A percentile compares a stretch with the other conserved stretches of the same genome.
phyloP scores from a whole-genome alignment of 2,329 filamentous ascomycete genomes.

The Penicillium olsonii region DNA sequence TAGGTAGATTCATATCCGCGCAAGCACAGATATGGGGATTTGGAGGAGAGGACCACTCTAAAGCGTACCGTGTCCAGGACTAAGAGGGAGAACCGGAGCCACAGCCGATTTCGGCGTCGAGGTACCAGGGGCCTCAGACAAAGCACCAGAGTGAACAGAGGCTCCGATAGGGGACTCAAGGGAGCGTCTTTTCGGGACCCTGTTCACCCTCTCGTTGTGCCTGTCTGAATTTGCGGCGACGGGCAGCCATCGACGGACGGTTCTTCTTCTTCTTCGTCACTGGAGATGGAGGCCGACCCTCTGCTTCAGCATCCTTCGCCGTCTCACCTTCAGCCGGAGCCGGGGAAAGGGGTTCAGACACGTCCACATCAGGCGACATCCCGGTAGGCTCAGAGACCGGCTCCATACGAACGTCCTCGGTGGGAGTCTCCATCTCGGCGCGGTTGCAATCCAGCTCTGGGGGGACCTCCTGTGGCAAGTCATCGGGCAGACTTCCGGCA shows the following conservation, averaged over 20 bases:
- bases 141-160: slow-evolving; percentile 3
- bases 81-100: slow-evolving; percentile 3
- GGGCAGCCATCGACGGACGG: slow-evolving; percentile 4
- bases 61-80: not conserved
- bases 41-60: slow-evolving; percentile 4
- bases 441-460: not conserved
- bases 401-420: not conserved
- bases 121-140: not conserved
- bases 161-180: not conserved
- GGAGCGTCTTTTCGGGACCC: not conserved
- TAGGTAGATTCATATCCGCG: not conserved
- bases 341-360: not conserved
- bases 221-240: not conserved
- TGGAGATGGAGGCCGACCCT: not conserved
- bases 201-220: not conserved
- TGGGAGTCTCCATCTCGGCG: not conserved
- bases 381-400: not conserved
- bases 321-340: not conserved
- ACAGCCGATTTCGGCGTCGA: slow-evolving; percentile 2
- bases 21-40: not conserved
- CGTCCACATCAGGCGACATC: not conserved
- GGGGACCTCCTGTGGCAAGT: not conserved
- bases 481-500: not conserved
- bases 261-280: not conserved
- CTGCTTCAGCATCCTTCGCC: not conserved